Evolutionary conservation across 371 early-diverging fungal species (phyloP).

Genomic region (Dichotomocladium elegans): DNA sequence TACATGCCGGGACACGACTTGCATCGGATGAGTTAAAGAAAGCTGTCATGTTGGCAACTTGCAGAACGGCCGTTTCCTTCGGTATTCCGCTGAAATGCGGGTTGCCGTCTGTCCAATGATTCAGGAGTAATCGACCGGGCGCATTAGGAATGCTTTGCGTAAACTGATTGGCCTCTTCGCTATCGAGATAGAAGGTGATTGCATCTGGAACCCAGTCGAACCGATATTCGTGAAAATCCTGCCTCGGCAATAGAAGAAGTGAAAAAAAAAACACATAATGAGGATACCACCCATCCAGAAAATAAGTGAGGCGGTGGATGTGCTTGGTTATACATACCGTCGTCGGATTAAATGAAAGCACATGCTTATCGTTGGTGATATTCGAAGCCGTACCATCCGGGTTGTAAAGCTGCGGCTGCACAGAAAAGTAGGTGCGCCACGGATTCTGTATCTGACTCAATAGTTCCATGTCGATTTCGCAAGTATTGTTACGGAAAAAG

Average conservation of each 20-base stretch:
- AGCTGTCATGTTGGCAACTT: slow-evolving; percentile 29
- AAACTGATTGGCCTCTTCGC: slow-evolving; percentile 15
- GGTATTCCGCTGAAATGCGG: slow-evolving; percentile 35
- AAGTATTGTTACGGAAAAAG: slow-evolving; percentile 27
- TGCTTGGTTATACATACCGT: slow-evolving; percentile 7
- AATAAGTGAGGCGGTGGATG: background rate
- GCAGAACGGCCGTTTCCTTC: slow-evolving; percentile 20
- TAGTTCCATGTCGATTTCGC: slow-evolving; percentile 44
- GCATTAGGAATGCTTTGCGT: slow-evolving; percentile 26
- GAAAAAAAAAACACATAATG: background rate
- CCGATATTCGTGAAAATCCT: slow-evolving; percentile 43
- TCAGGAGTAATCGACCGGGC: slow-evolving; percentile 34
- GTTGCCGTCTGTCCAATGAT: slow-evolving; percentile 49
- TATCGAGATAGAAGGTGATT: slow-evolving; percentile 36
- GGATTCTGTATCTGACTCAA: slow-evolving; percentile 30
- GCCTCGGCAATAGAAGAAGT: background rate
- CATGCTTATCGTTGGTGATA: slow-evolving; percentile 26
- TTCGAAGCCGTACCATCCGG: slow-evolving; percentile 29
- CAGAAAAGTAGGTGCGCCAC: slow-evolving; percentile 29
- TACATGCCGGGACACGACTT: slow-evolving; percentile 5
- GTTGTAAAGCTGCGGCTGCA: slow-evolving; percentile 39
- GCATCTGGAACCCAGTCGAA: slow-evolving; percentile 38
- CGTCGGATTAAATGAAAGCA: slow-evolving; percentile 22
- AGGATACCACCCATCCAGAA: background rate
- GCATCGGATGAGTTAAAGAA: slow-evolving; percentile 42